Evolutionary conservation across 2,329 filamentous ascomycete species (phyloP).

Genomic region (Sarocladium strictum): DNA sequence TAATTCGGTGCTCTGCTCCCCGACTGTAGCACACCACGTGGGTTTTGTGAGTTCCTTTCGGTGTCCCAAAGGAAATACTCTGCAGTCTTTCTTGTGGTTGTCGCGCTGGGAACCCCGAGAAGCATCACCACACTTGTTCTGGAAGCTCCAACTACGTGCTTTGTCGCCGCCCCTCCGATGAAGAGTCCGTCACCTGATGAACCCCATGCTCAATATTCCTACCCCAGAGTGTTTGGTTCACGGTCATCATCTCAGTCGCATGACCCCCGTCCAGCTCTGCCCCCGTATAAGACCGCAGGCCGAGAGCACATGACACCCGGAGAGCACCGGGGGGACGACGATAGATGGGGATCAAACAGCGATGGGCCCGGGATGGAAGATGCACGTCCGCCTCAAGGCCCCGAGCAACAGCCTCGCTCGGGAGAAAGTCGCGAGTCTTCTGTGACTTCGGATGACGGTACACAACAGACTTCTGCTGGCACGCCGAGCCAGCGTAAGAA

Average conservation of each 20-base stretch:
- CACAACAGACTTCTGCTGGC: slow-evolving; percentile 15
- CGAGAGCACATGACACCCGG: slow-evolving; percentile 2
- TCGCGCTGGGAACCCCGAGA: neutral
- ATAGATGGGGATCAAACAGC: slow-evolving; percentile 8
- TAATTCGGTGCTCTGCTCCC: neutral
- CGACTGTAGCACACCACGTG: neutral
- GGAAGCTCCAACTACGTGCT: neutral
- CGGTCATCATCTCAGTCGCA: neutral
- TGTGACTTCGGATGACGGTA: slow-evolving; percentile 2
- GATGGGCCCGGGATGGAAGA: slow-evolving; percentile 9
- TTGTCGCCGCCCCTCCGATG: neutral
- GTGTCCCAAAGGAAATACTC: neutral
- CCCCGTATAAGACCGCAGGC: slow-evolving; percentile 5
- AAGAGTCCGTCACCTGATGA: slow-evolving; percentile 3
- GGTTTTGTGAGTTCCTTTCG: no score
- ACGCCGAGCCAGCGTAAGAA: slow-evolving; percentile 22
- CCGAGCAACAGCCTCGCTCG: slow-evolving; percentile 8
- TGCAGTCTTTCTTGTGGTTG: neutral
- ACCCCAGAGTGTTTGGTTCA: neutral
- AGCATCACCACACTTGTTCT: neutral
- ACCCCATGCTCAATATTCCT: neutral
- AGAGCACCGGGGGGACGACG: slow-evolving; percentile 5
- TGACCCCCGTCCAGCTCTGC: neutral
- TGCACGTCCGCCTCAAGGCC: slow-evolving; percentile 1
- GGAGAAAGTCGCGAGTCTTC: slow-evolving; percentile 6